A percentile compares a stretch with the other conserved stretches of the same genome.
These are phyloP conservation scores for Seiridium unicorne DNA, from an alignment of 2,329 filamentous ascomycete genomes.

Conservation along the genomic window DNA sequence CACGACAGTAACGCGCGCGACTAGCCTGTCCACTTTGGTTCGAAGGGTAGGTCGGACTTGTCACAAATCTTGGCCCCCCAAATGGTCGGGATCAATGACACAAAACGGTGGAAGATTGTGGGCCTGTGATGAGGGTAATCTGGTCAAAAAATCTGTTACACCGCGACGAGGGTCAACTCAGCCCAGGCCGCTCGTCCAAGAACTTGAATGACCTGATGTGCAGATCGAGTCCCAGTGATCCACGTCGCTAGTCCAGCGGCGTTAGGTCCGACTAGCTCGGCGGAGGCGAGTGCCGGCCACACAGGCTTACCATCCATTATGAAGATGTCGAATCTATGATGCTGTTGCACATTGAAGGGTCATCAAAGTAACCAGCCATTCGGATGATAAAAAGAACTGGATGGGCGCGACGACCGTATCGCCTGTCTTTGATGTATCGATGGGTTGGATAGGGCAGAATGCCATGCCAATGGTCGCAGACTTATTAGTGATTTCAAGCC, in stretches of 20 bases:
- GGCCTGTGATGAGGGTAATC: background rate
- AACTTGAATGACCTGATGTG: background rate
- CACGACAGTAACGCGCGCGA: background rate
- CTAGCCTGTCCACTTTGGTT: background rate
- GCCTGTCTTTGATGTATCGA: no score
- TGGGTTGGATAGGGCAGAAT: no score
- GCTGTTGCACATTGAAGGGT: background rate
- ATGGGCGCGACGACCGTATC: no score
- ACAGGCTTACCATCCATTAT: background rate
- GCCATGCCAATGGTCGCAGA: no score
- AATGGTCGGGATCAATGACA: background rate
- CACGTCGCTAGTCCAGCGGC: background rate
- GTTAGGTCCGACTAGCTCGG: constrained; percentile 1
- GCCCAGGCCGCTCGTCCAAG: background rate
- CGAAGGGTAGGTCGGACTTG: background rate
- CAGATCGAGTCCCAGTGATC: background rate
- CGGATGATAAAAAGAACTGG: no score
- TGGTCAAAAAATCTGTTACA: no score
- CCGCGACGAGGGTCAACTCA: no score
- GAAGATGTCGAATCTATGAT: background rate
- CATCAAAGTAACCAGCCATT: no score
- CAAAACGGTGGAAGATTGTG: background rate
- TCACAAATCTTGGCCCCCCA: background rate
- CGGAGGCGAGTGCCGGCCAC: background rate
- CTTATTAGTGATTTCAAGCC: no score